Conservation (phyloP, 2,329 filamentous ascomycete genomes). For the Fusarium tricinctum region DNA sequence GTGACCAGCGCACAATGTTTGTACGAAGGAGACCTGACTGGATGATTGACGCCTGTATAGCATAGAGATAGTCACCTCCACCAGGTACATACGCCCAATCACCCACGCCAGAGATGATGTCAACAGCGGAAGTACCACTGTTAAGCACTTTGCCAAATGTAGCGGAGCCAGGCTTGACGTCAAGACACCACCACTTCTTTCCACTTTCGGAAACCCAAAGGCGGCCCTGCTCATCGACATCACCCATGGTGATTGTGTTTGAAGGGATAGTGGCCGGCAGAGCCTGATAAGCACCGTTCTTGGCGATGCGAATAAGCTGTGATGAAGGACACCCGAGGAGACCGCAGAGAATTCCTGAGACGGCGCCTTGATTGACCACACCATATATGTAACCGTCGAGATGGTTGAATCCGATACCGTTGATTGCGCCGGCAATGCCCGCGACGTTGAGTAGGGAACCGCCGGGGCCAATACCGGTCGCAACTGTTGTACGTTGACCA, state of each 20-base stretch:
- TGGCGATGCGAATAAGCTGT: neutral
- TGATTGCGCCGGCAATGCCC: too few relatives aligned
- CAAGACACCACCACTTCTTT: constrained; percentile 1
- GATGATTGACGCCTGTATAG: constrained; percentile 11
- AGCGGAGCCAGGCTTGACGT: neutral
- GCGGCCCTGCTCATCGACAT: neutral
- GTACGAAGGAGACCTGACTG: constrained; percentile 1
- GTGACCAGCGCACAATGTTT: constrained; percentile 22
- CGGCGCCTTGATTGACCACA: neutral
- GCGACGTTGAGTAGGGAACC: too few relatives aligned
- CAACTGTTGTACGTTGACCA: neutral
- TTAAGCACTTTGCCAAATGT: neutral
- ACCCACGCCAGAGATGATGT: too few relatives aligned
- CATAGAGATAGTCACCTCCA: constrained; percentile 11
- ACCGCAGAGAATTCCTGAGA: neutral
- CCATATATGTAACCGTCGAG: neutral
- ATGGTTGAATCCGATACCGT: neutral
- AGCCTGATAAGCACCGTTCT: neutral
- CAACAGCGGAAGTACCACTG: neutral
- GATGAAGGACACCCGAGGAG: too few relatives aligned
- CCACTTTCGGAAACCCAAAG: constrained; percentile 1
- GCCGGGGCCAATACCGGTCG: neutral
- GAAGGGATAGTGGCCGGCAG: neutral
- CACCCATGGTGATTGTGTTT: neutral
- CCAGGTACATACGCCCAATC: neutral